These are phyloP conservation scores for Lepraria neglecta DNA, from an alignment of 495 filamentous ascomycete genomes.

Conservation along the genomic window DNA sequence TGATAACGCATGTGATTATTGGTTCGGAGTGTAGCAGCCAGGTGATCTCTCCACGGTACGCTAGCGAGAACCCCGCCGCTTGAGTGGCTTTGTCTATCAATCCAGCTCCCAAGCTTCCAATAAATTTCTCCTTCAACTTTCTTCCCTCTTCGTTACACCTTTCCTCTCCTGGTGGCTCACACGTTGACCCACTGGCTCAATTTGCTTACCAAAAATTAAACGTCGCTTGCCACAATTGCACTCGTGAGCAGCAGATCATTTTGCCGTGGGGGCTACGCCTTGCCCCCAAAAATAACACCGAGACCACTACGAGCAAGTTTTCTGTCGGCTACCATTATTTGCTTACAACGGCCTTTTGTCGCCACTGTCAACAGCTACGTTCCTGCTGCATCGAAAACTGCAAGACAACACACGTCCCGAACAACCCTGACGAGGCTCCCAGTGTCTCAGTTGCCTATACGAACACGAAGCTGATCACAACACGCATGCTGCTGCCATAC, in stretches of 20 bases:
- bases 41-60: conserved; percentile 10
- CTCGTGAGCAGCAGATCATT: not conserved
- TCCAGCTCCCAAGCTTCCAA: not conserved
- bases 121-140: not conserved
- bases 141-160: not conserved
- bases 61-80: conserved; percentile 10
- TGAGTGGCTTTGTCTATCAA: conserved; percentile 12
- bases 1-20: conserved; percentile 13
- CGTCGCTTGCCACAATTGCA: conserved; percentile 7
- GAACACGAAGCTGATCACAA: not conserved
- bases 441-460: conserved; percentile 9
- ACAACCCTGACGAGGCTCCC: not conserved
- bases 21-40: conserved; percentile 13
- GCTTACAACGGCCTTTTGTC: not conserved
- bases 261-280: conserved; percentile 9
- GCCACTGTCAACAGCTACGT: not conserved
- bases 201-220: not conserved
- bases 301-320: not conserved
- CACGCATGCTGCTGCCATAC: conserved; percentile 1
- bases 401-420: not conserved
- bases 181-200: not conserved
- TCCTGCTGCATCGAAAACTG: not conserved
- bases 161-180: not conserved
- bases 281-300: conserved; percentile 4
- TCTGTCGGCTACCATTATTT: conserved; percentile 1